These are phyloP conservation scores for Penicillium sp. DNA, from an alignment of 2,329 filamentous ascomycete species.

Conservation along the genomic window DNA sequence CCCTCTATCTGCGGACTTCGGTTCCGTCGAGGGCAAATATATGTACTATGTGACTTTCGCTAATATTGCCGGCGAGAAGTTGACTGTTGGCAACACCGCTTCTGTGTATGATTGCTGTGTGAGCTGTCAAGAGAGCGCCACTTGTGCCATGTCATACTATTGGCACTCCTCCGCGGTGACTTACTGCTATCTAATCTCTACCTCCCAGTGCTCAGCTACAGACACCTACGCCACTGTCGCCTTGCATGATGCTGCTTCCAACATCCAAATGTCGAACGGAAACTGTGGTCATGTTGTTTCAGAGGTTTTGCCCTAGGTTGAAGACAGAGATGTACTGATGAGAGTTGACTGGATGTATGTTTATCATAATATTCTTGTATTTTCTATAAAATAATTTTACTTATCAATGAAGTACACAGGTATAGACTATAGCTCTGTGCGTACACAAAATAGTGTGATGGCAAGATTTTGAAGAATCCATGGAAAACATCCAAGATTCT, in stretches of 20 bases:
- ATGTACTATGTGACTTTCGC: neutral
- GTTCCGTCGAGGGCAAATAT: neutral
- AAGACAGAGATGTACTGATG: neutral
- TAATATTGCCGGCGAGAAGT: neutral
- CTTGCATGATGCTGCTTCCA: neutral
- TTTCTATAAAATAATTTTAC: too few relatives aligned
- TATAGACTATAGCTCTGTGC: too few relatives aligned
- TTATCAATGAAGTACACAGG: too few relatives aligned
- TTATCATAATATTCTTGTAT: too few relatives aligned
- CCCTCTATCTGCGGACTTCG: slow-evolving; percentile 9
- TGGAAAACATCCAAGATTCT: too few relatives aligned
- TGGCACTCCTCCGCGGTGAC: neutral
- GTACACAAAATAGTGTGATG: too few relatives aligned
- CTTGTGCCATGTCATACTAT: neutral
- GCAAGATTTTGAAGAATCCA: too few relatives aligned
- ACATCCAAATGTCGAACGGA: neutral
- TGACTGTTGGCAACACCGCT: neutral
- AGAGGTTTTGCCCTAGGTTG: neutral
- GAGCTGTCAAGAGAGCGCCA: neutral
- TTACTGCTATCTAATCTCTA: neutral
- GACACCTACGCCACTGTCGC: neutral
- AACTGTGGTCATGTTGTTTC: neutral
- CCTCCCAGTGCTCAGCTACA: neutral
- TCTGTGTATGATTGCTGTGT: slow-evolving; percentile 3
- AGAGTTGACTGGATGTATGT: neutral